These are phyloP conservation scores for Stenocarpella maydis DNA, from an alignment of 2,329 filamentous ascomycete genomes.

Conservation along the genomic window DNA sequence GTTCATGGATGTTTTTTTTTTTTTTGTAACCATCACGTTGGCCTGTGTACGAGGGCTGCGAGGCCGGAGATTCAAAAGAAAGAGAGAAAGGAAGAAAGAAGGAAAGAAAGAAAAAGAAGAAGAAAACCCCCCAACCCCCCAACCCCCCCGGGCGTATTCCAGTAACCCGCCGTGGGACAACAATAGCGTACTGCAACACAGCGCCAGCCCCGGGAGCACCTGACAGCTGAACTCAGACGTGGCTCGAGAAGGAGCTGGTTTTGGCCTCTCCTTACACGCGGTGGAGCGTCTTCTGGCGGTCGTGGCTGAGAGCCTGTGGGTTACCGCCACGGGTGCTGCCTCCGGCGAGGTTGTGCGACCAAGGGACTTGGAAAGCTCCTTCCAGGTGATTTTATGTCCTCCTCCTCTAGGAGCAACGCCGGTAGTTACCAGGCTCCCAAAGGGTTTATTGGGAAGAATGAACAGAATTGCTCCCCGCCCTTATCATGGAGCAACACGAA, in stretches of 20 bases:
- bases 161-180: constrained; percentile 1
- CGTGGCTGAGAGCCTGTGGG: background rate
- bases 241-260: constrained; percentile 13
- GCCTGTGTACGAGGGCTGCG: too few relatives aligned
- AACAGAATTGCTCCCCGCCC: background rate
- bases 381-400: background rate
- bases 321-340: background rate
- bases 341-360: background rate
- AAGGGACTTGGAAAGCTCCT: background rate
- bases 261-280: constrained; percentile 2
- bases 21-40: too few relatives aligned
- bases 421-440: background rate
- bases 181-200: constrained; percentile 2
- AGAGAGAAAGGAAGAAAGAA: too few relatives aligned
- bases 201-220: background rate
- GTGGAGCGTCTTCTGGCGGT: background rate
- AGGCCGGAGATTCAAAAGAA: too few relatives aligned
- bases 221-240: constrained; percentile 9
- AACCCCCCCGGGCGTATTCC: background rate
- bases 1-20: too few relatives aligned
- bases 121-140: too few relatives aligned
- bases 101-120: too few relatives aligned
- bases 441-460: background rate
- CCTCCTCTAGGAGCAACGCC: background rate
- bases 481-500: background rate